Evolutionary conservation across 1,139 yeast species (phyloP).

Genomic region (Kodamaea sp.): DNA sequence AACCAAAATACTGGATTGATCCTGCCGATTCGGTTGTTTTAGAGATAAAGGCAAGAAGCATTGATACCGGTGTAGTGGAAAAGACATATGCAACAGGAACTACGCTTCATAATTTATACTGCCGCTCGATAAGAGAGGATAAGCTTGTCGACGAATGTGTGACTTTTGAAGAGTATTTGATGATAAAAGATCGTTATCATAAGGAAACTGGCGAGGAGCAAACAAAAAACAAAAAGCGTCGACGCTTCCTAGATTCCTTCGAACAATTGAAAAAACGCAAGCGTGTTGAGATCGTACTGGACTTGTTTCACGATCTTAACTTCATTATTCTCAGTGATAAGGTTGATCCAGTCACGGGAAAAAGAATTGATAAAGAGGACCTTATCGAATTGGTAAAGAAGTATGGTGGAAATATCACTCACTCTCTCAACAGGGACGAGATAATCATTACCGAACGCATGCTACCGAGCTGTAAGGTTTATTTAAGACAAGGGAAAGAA

Average conservation of each 20-base stretch:
- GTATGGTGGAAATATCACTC: conserved; percentile 47
- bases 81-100: conserved; percentile 58
- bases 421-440: too few relatives aligned
- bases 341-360: conserved; percentile 19
- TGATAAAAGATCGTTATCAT: conserved; percentile 29
- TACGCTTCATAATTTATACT: conserved; percentile 75
- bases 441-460: conserved; percentile 18
- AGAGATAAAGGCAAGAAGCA: conserved; percentile 81
- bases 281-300: conserved; percentile 14
- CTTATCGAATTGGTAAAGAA: conserved; percentile 36
- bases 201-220: conserved; percentile 27
- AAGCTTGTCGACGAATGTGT: conserved; percentile 56
- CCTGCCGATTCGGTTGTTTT: conserved; percentile 75
- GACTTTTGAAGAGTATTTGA: conserved; percentile 52
- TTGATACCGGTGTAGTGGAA: conserved; percentile 45
- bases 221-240: conserved; percentile 22
- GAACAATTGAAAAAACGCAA: conserved; percentile 8
- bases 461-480: conserved; percentile 24
- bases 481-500: conserved; percentile 50
- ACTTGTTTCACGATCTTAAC: conserved; percentile 23
- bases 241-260: conserved; percentile 11
- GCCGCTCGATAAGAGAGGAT: conserved; percentile 65
- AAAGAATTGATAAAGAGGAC: conserved; percentile 29
- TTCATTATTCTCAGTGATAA: conserved; percentile 45
- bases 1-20: conserved; percentile 74